Conservation (phyloP, 2,329 filamentous ascomycete genomes). For the Cladosporium sp. region DNA sequence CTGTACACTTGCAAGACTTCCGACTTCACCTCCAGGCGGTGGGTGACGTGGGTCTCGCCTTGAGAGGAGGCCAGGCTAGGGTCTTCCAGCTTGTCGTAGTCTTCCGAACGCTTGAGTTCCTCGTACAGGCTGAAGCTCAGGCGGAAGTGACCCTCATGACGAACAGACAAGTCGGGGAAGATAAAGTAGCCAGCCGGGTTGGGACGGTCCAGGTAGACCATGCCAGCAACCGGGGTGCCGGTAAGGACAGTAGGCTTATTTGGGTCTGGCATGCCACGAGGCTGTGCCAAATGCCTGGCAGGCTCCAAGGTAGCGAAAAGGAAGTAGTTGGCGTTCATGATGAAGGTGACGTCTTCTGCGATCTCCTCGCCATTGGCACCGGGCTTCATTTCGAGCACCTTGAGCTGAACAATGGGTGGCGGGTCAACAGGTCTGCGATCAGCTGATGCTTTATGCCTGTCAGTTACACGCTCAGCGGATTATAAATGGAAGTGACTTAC, state of each 20-base stretch:
- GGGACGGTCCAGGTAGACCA: conserved; percentile 91
- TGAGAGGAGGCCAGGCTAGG: conserved; percentile 36
- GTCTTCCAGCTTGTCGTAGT: conserved; percentile 58
- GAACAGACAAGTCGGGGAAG: conserved; percentile 92
- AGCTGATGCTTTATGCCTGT: conserved; percentile 59
- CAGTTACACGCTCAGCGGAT: not conserved
- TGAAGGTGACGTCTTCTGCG: conserved; percentile 72
- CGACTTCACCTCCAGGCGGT: conserved; percentile 86
- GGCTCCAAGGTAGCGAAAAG: conserved; percentile 88
- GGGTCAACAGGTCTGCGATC: conserved; percentile 91
- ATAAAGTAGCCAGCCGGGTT: conserved; percentile 82
- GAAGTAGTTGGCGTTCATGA: conserved; percentile 96
- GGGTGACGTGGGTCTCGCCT: conserved; percentile 64
- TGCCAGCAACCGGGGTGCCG: conserved; percentile 89
- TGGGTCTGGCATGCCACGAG: conserved; percentile 62
- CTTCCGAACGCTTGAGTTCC: conserved; percentile 79
- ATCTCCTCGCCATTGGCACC: conserved; percentile 48
- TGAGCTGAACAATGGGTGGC: conserved; percentile 88
- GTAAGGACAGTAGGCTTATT: conserved; percentile 75
- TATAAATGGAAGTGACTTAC: conserved; percentile 51
- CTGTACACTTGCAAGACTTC: conserved; percentile 83
- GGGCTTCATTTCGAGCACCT: conserved; percentile 67
- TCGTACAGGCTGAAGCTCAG: conserved; percentile 91
- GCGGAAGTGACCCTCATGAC: conserved; percentile 91
- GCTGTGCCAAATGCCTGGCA: conserved; percentile 76